Evolutionary conservation across 352 stramenopile genomes (phyloP), one percentile per base, ranked within the genome.

Genomic region (Achlya hypogyna): DNA sequence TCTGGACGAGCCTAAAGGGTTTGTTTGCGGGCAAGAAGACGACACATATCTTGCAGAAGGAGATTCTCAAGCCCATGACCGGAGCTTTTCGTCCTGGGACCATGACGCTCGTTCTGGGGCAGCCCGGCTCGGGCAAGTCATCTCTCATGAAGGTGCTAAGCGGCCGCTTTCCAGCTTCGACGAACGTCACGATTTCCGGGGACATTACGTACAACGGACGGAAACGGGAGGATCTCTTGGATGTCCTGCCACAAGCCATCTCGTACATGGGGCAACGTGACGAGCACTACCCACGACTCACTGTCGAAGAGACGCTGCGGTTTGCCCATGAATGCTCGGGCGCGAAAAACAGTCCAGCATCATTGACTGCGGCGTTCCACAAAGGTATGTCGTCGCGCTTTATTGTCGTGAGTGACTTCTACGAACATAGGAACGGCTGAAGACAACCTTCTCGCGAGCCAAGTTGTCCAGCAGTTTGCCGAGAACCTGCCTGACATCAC

Each of bases 111-210:
- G 72, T 88, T 23, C 69, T 86, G 9, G 79, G 78, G 4, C 76
- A 86, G 69, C 75, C 71, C 1, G 70, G 72, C 20, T 84, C 78
- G 4, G 78, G 77, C 66, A 85, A 87, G 66, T 78, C 78, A 5
- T 71, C 80, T 52, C 65, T 85, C 35, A 79, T 88, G 71, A 86
- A 87, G 68, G 25, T 82, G 6, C 70, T 88, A 20, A 78, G 72
- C 43, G 76, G 76, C 0, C 77, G 78, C 0, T 87, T 88, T 65
- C 77, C 75, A 4, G 60, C 82, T 34, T 62, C 75, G 51, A 84
- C 76, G 66, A 73, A 71, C 40, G 74, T 86, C 29, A 60, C 27
- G 0, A 23, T 88, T 10, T 23, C 60, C 28, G 65, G 53, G n/a
- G 12, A 47, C 23, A 66, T 71, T 31, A 67, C 49, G 35, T 64